Evolutionary conservation across 306 rosid species (phyloP).

Genomic region (Carpinus fangiana): DNA sequence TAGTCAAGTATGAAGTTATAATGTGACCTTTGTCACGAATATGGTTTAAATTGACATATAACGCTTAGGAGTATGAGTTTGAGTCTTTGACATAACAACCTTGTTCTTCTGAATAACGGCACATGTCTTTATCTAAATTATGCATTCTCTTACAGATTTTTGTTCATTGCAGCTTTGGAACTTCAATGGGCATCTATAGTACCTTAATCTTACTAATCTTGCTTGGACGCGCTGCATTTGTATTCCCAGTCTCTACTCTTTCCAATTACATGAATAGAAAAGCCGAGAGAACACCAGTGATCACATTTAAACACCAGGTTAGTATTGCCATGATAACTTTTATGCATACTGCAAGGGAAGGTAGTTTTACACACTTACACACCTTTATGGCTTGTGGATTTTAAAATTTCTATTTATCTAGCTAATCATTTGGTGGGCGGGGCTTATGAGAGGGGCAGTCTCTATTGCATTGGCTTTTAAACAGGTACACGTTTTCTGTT

Average conservation of each 20-base stretch:
- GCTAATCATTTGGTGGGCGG: slow-evolving; percentile 95
- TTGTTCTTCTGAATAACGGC: not conserved
- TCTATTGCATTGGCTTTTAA: slow-evolving; percentile 94
- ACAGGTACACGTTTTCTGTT: slow-evolving; percentile 48
- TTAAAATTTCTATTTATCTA: slow-evolving; percentile 28
- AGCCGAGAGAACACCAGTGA: slow-evolving; percentile 37
- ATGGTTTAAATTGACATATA: not conserved
- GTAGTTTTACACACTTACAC: not conserved
- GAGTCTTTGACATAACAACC: not conserved
- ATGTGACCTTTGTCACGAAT: not conserved
- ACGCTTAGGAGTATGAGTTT: not conserved
- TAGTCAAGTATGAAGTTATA: not conserved
- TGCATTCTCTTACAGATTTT: slow-evolving; percentile 3
- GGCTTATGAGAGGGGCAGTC: slow-evolving; percentile 92
- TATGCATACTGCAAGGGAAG: not conserved
- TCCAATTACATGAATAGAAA: slow-evolving; percentile 61
- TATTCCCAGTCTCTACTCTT: slow-evolving; percentile 74
- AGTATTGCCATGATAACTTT: slow-evolving; percentile 9
- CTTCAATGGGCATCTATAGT: slow-evolving; percentile 54
- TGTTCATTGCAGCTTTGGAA: slow-evolving; percentile 52
- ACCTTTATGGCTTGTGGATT: not conserved
- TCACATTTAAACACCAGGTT: slow-evolving; percentile 75
- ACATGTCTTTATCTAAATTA: not conserved
- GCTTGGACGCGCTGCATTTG: slow-evolving; percentile 84
- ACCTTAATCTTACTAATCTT: slow-evolving; percentile 55